phyloP scores from a whole-genome alignment of 805 yeast species.

The Tetrapisispora arboricola region DNA sequence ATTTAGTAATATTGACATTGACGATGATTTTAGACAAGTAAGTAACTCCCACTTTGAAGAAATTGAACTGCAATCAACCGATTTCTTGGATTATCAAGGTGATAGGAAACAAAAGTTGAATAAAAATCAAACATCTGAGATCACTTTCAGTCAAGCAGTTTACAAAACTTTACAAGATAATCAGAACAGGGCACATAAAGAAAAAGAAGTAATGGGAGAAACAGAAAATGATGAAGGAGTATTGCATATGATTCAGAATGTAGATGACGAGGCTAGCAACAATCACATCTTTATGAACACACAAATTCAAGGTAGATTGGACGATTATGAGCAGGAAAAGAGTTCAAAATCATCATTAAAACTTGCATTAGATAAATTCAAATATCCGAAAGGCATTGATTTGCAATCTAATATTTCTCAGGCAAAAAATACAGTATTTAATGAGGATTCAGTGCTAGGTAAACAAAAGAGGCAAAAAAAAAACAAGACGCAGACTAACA shows the following conservation, averaged over 20 bases:
- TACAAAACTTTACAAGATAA: too few species aligned
- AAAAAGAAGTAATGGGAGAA: not conserved
- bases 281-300: slow-evolving; percentile 20
- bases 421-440: not conserved
- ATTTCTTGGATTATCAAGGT: too few species aligned
- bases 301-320: slow-evolving; percentile 26
- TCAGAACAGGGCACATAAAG: too few species aligned
- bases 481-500: not conserved
- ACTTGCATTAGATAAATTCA: slow-evolving; percentile 14
- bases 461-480: not conserved
- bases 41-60: not conserved
- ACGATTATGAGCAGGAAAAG: slow-evolving; percentile 17
- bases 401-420: not conserved
- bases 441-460: not conserved
- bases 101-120: too few species aligned
- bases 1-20: not conserved
- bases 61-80: not conserved
- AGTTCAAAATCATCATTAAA: slow-evolving; percentile 9
- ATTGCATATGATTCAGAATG: too few species aligned
- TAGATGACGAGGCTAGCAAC: not conserved
- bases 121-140: too few species aligned
- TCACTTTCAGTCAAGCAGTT: too few species aligned
- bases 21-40: not conserved
- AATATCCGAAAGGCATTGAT: slow-evolving; percentile 5
- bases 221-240: not conserved